Evolutionary conservation across 2,329 filamentous ascomycete species (phyloP), one percentile per base, ranked within the genome.

Genomic region (Monosporascus cannonballus): DNA sequence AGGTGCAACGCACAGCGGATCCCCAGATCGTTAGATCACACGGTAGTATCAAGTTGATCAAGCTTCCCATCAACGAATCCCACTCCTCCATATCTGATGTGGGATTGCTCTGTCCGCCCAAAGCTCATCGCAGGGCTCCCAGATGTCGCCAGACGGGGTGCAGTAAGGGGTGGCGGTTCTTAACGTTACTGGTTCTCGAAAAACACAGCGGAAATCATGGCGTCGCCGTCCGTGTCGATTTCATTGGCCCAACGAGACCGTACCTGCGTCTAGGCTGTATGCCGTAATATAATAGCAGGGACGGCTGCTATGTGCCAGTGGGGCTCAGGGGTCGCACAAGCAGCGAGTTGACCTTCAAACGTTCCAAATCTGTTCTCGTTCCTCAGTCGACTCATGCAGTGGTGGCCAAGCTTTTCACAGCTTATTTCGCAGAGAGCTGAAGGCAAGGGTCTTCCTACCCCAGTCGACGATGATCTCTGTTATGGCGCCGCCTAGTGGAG

Each of bases 161-260:
- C 15, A 27, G 38, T 18, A 5, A 41, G 17, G 30, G 50, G 38
- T 47, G 30, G 5, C 47, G 39, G 34, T 44, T 42, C 46, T 52
- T 22, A 22, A 22, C 20, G 20, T 22, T 42, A 49, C 50, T 56
- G 37, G 50, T 41, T 53, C 54, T 48, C 42, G 47, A 60, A 45
- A 45, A 24, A 44, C 47, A 56, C 56, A 55, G 54, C 52, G 51
- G 49, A 34, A 11, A 47, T 48, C 45, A 47, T 25, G 50, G 42
- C 42, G 48, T 55, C 54, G 27, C 22, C 14, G 17, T 11, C n/a
- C 38, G 46, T 50, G 27, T 11, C 45, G 30, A 30, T 52, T 48
- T 53, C 47, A 61, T 66, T 66, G 64, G 64, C 48, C 38, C 22
- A 64, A 67, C 64, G 53, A 64, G 61, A 58, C 49, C 54, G 64